Percentiles rank a stretch among this genome's conserved stretches.
phyloP scores from a whole-genome alignment of 768 basidiomycete genomes.

The Auricularia cornea region DNA sequence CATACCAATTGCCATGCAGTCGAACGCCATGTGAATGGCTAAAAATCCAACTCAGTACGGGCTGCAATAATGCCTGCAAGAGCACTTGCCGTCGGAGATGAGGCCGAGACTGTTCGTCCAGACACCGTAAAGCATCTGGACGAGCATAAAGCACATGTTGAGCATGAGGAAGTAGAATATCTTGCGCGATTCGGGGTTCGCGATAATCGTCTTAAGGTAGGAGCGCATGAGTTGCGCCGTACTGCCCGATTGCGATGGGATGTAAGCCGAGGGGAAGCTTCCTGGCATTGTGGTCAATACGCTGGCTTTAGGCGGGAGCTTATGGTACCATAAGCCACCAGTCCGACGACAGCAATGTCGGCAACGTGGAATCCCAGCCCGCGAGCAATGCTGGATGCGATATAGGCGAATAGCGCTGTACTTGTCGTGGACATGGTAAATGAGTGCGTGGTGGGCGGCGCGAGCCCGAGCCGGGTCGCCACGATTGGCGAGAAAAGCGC shows the following conservation, averaged over 20 bases:
- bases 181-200: constrained; percentile 85
- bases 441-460: constrained; percentile 45
- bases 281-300: constrained; percentile 26
- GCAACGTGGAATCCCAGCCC: constrained; percentile 35
- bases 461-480: constrained; percentile 36
- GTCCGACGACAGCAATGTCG: constrained; percentile 47
- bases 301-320: background rate
- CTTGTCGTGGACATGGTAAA: constrained; percentile 52
- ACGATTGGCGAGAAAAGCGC: constrained; percentile 54
- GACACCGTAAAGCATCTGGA: constrained; percentile 95
- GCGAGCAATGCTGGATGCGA: constrained; percentile 23
- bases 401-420: constrained; percentile 37
- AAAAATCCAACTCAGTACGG: constrained; percentile 1
- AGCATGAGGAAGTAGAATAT: constrained; percentile 96
- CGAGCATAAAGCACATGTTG: constrained; percentile 92
- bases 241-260: constrained; percentile 34
- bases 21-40: constrained; percentile 99
- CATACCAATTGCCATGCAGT: constrained; percentile 94
- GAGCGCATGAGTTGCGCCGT: constrained; percentile 39
- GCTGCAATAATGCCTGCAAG: background rate
- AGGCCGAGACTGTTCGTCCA: constrained; percentile 96
- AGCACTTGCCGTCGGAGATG: constrained; percentile 84
- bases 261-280: constrained; percentile 42
- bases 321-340: constrained; percentile 57
- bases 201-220: constrained; percentile 84